A percentile compares a stretch with the other conserved stretches of the same genome.
These are phyloP conservation scores for Daedaleopsis nitida DNA, from an alignment of 768 basidiomycete species.

Conservation along the genomic window DNA sequence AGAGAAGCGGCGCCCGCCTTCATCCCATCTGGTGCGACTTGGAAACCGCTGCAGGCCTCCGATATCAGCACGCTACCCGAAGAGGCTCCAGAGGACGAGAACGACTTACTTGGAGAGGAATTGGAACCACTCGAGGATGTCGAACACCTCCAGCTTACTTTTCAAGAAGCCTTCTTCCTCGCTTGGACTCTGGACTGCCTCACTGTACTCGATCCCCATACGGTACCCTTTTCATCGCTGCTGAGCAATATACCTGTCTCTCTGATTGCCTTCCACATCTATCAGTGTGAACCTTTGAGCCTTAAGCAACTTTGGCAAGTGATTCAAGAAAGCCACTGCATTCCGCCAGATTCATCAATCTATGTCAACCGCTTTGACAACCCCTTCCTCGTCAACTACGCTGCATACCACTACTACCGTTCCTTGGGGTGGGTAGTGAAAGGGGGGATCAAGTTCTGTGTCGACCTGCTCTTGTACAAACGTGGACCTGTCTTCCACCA, in stretches of 20 bases:
- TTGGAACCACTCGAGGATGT: conserved; percentile 66
- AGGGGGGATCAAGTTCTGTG: conserved; percentile 95
- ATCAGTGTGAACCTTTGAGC: conserved; percentile 55
- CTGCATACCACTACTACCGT: conserved; percentile 91
- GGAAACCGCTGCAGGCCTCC: conserved; percentile 54
- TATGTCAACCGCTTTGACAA: conserved; percentile 69
- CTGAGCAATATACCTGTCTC: neutral
- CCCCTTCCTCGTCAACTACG: conserved; percentile 89
- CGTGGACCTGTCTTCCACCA: conserved; percentile 94
- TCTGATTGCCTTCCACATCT: neutral
- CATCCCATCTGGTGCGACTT: conserved; percentile 81
- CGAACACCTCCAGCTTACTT: conserved; percentile 89
- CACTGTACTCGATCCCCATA: conserved; percentile 61
- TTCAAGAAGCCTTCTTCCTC: conserved; percentile 89
- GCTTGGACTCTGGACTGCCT: conserved; percentile 84
- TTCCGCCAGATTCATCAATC: conserved; percentile 34
- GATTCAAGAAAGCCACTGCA: conserved; percentile 59
- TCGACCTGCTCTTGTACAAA: conserved; percentile 92
- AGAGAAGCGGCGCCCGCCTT: conserved; percentile 62
- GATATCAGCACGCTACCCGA: conserved; percentile 23
- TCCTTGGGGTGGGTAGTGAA: conserved; percentile 97
- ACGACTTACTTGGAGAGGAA: conserved; percentile 41
- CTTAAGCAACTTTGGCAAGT: conserved; percentile 62
- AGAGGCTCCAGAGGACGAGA: conserved; percentile 32
- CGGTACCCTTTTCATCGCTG: conserved; percentile 46